Percentiles rank a stretch among this genome's conserved stretches.
phyloP scores from a whole-genome alignment of 257 asterid genomes.

The Jacaranda mimosifolia region DNA sequence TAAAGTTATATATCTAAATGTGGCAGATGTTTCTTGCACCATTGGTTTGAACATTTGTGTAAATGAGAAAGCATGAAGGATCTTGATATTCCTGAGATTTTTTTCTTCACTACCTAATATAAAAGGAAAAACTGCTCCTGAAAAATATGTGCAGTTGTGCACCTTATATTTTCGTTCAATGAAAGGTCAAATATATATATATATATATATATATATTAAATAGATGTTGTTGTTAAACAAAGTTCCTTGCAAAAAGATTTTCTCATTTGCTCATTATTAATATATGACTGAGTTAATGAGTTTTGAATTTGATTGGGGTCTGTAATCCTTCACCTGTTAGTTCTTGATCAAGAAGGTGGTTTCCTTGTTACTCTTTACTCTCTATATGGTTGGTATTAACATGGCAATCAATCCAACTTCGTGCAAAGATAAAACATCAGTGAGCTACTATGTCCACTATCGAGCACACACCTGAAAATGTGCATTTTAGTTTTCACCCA shows the following conservation, averaged over 20 bases:
- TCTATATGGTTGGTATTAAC: background rate
- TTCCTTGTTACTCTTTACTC: background rate
- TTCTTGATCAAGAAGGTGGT: background rate
- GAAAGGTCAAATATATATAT: background rate
- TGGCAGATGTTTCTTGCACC: constrained; percentile 9
- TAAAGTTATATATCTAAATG: background rate
- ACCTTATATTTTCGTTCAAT: background rate
- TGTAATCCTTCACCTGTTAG: background rate
- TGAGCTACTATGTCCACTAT: too few relatives aligned
- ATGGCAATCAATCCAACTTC: background rate
- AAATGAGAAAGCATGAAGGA: background rate
- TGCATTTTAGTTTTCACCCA: too few relatives aligned
- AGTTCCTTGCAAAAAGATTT: background rate
- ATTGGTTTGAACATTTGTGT: background rate
- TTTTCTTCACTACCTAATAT: background rate
- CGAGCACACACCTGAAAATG: too few relatives aligned
- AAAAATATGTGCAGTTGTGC: background rate
- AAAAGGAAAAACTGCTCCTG: background rate
- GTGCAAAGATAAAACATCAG: background rate
- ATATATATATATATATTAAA: too few relatives aligned
- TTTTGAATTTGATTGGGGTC: background rate
- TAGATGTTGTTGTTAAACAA: background rate
- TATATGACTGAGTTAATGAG: background rate
- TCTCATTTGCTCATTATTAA: background rate
- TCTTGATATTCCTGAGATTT: constrained; percentile 1